Evolutionary conservation across 2,329 filamentous ascomycete species (phyloP).

Genomic region (Xylariaceae sp.): DNA sequence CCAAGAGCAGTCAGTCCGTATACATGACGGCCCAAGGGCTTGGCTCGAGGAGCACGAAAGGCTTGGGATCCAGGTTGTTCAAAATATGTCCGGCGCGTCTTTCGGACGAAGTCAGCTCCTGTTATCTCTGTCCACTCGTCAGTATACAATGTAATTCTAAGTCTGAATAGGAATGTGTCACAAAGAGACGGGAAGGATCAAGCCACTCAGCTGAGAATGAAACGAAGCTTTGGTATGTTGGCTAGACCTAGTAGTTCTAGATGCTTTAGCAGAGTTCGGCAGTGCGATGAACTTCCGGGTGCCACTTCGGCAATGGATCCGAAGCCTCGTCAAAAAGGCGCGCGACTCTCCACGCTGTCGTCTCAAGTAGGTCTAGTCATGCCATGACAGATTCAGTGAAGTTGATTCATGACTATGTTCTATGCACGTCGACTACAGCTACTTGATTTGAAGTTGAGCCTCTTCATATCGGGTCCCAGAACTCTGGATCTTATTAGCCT

Average conservation of each 20-base stretch:
- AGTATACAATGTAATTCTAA: background rate
- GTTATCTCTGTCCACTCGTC: background rate
- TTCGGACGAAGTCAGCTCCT: background rate
- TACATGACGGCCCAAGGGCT: no score
- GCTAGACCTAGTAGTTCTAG: background rate
- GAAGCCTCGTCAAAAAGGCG: background rate
- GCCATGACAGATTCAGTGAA: no score
- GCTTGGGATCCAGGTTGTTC: no score
- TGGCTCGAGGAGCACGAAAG: no score
- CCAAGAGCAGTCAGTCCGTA: no score
- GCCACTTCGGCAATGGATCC: slow-evolving; percentile 4
- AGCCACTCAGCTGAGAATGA: background rate
- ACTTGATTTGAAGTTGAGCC: no score
- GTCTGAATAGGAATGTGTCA: slow-evolving; percentile 10
- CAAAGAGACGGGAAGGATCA: slow-evolving; percentile 1
- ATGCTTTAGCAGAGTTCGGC: slow-evolving; percentile 5
- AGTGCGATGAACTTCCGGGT: background rate
- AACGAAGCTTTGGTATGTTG: background rate
- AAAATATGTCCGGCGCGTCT: background rate
- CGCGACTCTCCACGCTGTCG: slow-evolving; percentile 1
- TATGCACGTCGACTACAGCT: slow-evolving; percentile 4
- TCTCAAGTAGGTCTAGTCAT: no score
- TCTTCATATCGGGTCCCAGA: slow-evolving; percentile 6
- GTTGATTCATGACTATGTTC: slow-evolving; percentile 8
- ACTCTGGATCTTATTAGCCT: slow-evolving; percentile 10